Percentiles rank a stretch among this genome's conserved stretches.
These are phyloP conservation scores for Viola odorata DNA, from an alignment of 345 rosid genomes.

Conservation along the genomic window DNA sequence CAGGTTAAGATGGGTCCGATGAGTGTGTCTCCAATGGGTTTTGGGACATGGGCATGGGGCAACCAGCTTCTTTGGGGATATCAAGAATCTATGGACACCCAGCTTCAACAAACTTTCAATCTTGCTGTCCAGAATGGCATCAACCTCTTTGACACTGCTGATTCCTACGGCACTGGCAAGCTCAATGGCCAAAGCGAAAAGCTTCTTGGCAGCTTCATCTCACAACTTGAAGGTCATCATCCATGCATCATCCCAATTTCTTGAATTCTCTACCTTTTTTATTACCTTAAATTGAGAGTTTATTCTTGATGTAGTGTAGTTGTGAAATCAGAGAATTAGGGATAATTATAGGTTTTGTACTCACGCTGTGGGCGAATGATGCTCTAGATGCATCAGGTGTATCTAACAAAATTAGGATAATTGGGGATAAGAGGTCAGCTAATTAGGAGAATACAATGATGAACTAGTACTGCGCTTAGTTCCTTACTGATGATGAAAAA, in stretches of 20 bases:
- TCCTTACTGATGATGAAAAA: no score
- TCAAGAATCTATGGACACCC: slow-evolving; percentile 69
- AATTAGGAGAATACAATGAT: no score
- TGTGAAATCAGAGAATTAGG: no score
- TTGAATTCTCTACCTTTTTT: no score
- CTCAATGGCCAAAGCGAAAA: slow-evolving; percentile 84
- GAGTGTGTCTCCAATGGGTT: slow-evolving; percentile 90
- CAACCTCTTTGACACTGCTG: slow-evolving; percentile 86
- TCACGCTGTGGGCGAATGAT: no score
- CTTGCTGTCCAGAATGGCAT: slow-evolving; percentile 72
- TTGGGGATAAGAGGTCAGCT: no score
- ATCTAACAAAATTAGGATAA: no score
- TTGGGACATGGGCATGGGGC: slow-evolving; percentile 99
- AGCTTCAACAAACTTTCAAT: slow-evolving; percentile 70
- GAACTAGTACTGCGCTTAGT: no score
- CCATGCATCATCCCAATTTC: background rate
- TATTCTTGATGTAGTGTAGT: no score
- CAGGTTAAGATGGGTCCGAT: slow-evolving; percentile 87
- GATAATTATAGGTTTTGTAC: no score
- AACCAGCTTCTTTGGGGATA: slow-evolving; percentile 95
- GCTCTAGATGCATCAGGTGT: no score
- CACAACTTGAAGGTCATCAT: slow-evolving; percentile 45
- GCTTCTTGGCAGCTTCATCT: slow-evolving; percentile 80
- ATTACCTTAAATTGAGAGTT: no score
- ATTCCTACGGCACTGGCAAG: slow-evolving; percentile 86